phyloP scores from a whole-genome alignment of 1,139 yeast species.

The Suhomyces bokatorum region DNA sequence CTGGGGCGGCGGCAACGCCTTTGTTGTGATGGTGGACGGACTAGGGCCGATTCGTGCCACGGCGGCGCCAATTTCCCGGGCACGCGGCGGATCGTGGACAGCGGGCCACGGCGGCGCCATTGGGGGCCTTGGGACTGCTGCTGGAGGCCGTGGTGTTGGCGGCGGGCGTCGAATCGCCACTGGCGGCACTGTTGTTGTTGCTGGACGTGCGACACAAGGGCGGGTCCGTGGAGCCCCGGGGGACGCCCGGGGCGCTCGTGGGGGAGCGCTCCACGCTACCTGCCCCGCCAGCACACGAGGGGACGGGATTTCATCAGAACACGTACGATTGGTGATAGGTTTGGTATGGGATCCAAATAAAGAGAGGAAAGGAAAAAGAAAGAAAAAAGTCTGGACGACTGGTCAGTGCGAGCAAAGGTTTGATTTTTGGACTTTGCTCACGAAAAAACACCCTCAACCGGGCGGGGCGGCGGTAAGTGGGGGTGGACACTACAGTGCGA shows the following conservation, averaged over 20 bases:
- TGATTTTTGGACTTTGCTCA: slow-evolving; percentile 11
- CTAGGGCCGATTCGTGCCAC: not conserved
- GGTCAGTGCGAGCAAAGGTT: slow-evolving; percentile 12
- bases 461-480: slow-evolving; percentile 11
- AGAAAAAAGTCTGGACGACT: slow-evolving; percentile 13
- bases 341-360: slow-evolving; percentile 10
- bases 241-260: not conserved
- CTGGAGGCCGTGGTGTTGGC: too few species aligned
- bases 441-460: slow-evolving; percentile 7
- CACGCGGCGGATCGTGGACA: not conserved
- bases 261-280: too few species aligned
- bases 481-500: slow-evolving; percentile 2
- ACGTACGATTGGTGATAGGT: slow-evolving; percentile 14
- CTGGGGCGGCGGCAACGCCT: not conserved
- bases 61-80: not conserved
- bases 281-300: not conserved
- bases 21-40: slow-evolving; percentile 3
- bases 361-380: slow-evolving; percentile 11
- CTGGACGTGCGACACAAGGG: not conserved
- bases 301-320: not conserved
- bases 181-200: not conserved
- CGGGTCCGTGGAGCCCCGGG: not conserved
- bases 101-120: too few species aligned
- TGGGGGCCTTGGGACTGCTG: too few species aligned
- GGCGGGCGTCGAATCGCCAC: not conserved